Evolutionary conservation across 1,284 basidiomycete species (phyloP).

Genomic region (Heterobasidion parviporum): DNA sequence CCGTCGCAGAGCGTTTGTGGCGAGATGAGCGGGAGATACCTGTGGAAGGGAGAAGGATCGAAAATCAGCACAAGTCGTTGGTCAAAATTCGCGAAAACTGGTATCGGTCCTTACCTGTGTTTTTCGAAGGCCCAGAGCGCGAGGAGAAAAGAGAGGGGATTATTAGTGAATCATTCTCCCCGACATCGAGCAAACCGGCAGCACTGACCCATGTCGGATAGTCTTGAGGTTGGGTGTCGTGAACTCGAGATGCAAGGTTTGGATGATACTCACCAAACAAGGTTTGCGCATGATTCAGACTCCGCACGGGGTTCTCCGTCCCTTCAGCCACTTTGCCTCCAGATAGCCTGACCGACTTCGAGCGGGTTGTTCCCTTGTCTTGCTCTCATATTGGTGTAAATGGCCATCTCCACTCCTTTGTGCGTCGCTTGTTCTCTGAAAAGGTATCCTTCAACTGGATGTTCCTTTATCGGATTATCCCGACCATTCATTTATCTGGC

Average conservation of each 20-base stretch:
- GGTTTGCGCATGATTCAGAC: slow-evolving; percentile 16
- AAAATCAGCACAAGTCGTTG: neutral
- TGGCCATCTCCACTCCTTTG: no score
- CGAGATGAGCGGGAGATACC: slow-evolving; percentile 93
- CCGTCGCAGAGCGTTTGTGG: slow-evolving; percentile 91
- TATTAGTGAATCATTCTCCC: neutral
- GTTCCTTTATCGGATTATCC: no score
- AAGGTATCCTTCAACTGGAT: no score
- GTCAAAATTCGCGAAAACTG: neutral
- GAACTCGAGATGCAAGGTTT: slow-evolving; percentile 15
- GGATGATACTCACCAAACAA: slow-evolving; percentile 23
- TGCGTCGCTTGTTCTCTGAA: no score
- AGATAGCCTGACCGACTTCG: neutral
- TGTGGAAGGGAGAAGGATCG: slow-evolving; percentile 19
- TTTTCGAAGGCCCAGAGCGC: neutral
- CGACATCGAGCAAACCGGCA: slow-evolving; percentile 7
- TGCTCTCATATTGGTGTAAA: no score
- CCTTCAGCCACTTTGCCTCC: neutral
- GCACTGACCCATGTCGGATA: slow-evolving; percentile 28
- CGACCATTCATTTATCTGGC: no score
- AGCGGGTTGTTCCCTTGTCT: no score
- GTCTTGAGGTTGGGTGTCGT: slow-evolving; percentile 26
- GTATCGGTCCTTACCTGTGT: neutral
- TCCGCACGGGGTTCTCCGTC: slow-evolving; percentile 14
- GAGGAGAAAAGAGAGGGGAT: neutral